Base-by-base conservation (phyloP, 2,329 filamentous ascomycete species). In the Arthrobotrys megalospora region DNA sequence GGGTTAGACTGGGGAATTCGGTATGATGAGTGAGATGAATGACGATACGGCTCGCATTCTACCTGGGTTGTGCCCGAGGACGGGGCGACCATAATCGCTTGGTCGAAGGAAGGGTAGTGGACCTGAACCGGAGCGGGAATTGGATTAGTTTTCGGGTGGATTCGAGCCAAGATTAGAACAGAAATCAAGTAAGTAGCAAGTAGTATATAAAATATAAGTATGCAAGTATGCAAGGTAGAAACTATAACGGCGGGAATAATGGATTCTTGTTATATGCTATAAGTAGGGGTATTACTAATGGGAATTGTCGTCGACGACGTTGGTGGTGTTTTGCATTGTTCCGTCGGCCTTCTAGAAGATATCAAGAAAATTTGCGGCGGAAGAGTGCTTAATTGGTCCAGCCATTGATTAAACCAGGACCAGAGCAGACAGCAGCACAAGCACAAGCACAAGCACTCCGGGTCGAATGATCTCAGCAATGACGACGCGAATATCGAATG, bases 21-120 rank as follows among this genome's bases (percentile, higher is more conserved):
- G 45, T 77, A 77, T n/a, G 73, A 38, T 45, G 50, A 52, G 38
- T 77, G 73, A 45, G 73, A 66, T 53, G 66, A 58, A 76, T 69
- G 72, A 19, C 66, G 73, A 77, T 71, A 77, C 48, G 73, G 73
- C 60, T 77, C 73, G 73, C 73, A 77, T 77, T 77, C 73, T 71
- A 77, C 73, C 73, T 77, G 73, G 60, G 73, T 52, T 45, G 73
- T 62, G 66, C 73, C 73, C 73, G 73, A 71, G 16, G 73, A 77
- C 58, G 66, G 73, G 73, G 73, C 73, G 73, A 77, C 73, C 67
- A 77, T 77, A 77, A 77, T 77, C 73, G 73, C 73, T 71, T 77
- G 73, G 73, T 77, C 72, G 65, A 76, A 76, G 65, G 72, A 71
- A 24, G 73, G 73, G 45, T 77, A 77, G 60, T 67, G 73, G 32